A percentile compares a stretch with the other conserved stretches of the same genome.
Evolutionary conservation across 805 yeast genomes (phyloP).

Genomic region (Wickerhamomyces rabaulensis): DNA sequence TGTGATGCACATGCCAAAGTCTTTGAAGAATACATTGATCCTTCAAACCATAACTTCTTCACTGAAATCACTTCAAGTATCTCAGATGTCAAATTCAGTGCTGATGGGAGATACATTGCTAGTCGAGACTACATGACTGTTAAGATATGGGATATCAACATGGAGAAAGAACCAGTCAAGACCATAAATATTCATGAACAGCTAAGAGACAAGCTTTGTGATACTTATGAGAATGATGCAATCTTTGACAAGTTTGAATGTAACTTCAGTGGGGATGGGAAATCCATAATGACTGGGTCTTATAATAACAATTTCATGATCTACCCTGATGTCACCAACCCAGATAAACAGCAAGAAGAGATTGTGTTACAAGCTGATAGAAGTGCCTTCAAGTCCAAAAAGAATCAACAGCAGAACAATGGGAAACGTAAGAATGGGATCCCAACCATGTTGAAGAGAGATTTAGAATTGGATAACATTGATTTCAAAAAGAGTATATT

Average conservation of each 20-base stretch:
- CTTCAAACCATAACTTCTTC: slow-evolving; percentile 88
- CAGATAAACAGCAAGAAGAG: slow-evolving; percentile 35
- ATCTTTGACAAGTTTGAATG: slow-evolving; percentile 98
- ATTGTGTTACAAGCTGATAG: slow-evolving; percentile 96
- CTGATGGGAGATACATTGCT: slow-evolving; percentile 92
- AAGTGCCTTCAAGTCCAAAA: slow-evolving; percentile 85
- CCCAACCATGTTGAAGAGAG: slow-evolving; percentile 38
- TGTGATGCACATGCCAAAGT: slow-evolving; percentile 87
- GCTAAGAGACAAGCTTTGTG: slow-evolving; percentile 87
- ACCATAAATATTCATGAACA: slow-evolving; percentile 96
- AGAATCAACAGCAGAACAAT: slow-evolving; percentile 31
- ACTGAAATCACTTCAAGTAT: slow-evolving; percentile 95
- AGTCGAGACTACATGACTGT: slow-evolving; percentile 96
- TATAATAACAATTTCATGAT: slow-evolving; percentile 96
- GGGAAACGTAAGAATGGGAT: slow-evolving; percentile 29
- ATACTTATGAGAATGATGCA: slow-evolving; percentile 97
- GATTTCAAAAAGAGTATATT: slow-evolving; percentile 93
- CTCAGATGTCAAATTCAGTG: slow-evolving; percentile 87
- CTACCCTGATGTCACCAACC: slow-evolving; percentile 73
- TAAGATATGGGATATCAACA: slow-evolving; percentile 95
- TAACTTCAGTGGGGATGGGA: slow-evolving; percentile 88
- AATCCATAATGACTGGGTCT: slow-evolving; percentile 92
- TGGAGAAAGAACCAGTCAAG: slow-evolving; percentile 93
- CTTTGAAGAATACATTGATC: slow-evolving; percentile 91
- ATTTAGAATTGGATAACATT: slow-evolving; percentile 51